Percentiles rank a stretch among this genome's conserved stretches.
These are phyloP conservation scores for Globisporangium emineosum DNA, from an alignment of 352 stramenopile species.

Conservation along the genomic window DNA sequence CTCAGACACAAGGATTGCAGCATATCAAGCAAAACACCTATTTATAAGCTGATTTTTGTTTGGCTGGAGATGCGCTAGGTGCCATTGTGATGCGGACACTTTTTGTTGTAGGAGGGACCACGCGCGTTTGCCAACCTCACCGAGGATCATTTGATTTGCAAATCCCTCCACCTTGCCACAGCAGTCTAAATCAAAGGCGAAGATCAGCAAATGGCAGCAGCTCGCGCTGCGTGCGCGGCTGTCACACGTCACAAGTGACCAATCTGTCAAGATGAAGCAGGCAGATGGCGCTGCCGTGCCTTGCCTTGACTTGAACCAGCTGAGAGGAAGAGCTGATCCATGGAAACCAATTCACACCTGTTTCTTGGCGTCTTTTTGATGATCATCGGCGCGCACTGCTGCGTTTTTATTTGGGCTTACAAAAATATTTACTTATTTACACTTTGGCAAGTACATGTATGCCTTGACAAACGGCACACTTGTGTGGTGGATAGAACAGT, in stretches of 20 bases:
- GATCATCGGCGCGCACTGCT: background rate
- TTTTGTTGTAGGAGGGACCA: background rate
- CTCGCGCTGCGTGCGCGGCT: background rate
- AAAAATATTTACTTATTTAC: background rate
- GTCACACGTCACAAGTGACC: background rate
- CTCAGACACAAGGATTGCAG: too few relatives aligned
- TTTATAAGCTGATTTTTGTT: too few relatives aligned
- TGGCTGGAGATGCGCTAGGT: background rate
- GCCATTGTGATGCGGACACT: background rate
- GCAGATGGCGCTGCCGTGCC: background rate
- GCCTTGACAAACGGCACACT: background rate
- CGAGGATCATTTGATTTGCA: background rate
- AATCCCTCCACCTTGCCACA: background rate
- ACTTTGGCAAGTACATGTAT: background rate
- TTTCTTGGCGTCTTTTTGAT: background rate
- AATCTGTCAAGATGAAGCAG: conserved; percentile 1
- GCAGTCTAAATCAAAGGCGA: background rate
- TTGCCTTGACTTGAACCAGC: background rate
- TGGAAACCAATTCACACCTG: background rate
- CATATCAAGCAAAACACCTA: too few relatives aligned
- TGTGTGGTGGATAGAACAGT: background rate
- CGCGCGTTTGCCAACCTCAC: background rate
- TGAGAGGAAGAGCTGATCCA: background rate
- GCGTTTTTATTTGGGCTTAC: background rate
- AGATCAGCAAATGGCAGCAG: background rate